Percentiles rank a stretch among this genome's conserved stretches.
These are phyloP conservation scores for Kwoniella heveanensis DNA, from an alignment of 768 basidiomycete species.

Conservation along the genomic window DNA sequence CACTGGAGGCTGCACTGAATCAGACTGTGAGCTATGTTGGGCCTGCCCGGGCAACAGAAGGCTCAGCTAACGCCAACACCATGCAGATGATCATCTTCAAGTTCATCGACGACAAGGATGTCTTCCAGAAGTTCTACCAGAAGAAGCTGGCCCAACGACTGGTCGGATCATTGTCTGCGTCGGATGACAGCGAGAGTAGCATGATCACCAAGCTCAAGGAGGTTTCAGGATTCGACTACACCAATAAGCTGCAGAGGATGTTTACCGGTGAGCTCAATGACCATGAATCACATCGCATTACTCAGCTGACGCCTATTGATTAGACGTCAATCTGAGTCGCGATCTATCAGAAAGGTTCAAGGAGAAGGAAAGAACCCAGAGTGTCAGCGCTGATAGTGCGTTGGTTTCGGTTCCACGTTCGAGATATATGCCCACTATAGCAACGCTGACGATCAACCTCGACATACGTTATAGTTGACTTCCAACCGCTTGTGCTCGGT, in stretches of 20 bases:
- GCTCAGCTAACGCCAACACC: neutral
- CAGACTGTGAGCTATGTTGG: constrained; percentile 70
- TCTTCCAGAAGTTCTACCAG: constrained; percentile 97
- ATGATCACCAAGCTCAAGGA: constrained; percentile 99
- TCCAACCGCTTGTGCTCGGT: constrained; percentile 89
- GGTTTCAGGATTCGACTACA: constrained; percentile 94
- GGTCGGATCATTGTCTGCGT: constrained; percentile 85
- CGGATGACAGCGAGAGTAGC: constrained; percentile 92
- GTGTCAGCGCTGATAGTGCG: constrained; percentile 16
- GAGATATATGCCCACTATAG: too few species aligned
- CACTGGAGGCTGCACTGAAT: constrained; percentile 84
- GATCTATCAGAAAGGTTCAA: constrained; percentile 95
- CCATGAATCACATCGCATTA: neutral
- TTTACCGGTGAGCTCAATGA: constrained; percentile 72
- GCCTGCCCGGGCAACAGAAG: neutral
- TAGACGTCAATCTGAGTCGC: constrained; percentile 93
- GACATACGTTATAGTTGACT: too few species aligned
- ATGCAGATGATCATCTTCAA: constrained; percentile 93
- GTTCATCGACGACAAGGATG: constrained; percentile 97
- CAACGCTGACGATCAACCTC: too few species aligned
- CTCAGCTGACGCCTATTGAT: constrained; percentile 16
- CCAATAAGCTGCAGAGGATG: constrained; percentile 93
- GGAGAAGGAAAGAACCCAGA: constrained; percentile 77
- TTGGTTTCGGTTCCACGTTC: too few species aligned
- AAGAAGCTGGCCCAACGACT: constrained; percentile 91